These are phyloP conservation scores for Mercurialis annua DNA, from an alignment of 345 rosid genomes.

Conservation along the genomic window DNA sequence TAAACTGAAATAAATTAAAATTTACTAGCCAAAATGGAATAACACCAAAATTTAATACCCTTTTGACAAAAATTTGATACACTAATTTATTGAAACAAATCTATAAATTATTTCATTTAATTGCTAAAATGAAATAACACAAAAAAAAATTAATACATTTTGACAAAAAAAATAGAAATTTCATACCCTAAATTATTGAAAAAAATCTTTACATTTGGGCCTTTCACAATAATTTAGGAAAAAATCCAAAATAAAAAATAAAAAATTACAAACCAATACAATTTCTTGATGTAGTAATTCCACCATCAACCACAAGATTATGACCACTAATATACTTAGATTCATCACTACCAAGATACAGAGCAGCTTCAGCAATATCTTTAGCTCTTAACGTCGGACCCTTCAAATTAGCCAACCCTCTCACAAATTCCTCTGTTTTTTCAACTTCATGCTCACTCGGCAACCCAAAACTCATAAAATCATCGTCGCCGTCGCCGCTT, in stretches of 20 bases:
- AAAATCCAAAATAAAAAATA: background rate
- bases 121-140: too few relatives aligned
- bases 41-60: too few relatives aligned
- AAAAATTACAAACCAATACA: constrained; percentile 61
- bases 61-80: too few relatives aligned
- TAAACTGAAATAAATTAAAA: too few relatives aligned
- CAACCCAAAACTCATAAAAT: constrained; percentile 28
- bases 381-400: constrained; percentile 54
- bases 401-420: constrained; percentile 54
- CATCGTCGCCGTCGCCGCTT: constrained; percentile 36
- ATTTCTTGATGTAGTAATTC: constrained; percentile 65
- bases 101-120: too few relatives aligned
- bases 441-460: constrained; percentile 44
- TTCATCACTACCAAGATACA: constrained; percentile 78
- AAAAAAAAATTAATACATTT: background rate
- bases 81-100: too few relatives aligned
- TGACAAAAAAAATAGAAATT: too few relatives aligned
- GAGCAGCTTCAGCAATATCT: constrained; percentile 82
- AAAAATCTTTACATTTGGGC: background rate
- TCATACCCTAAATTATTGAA: too few relatives aligned
- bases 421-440: constrained; percentile 66
- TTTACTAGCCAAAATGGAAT: too few relatives aligned
- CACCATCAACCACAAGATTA: constrained; percentile 89
- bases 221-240: background rate
- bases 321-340: constrained; percentile 82